Evolutionary conservation across 352 stramenopile genomes (phyloP).

Genomic region (Pythium grandisporangium): DNA sequence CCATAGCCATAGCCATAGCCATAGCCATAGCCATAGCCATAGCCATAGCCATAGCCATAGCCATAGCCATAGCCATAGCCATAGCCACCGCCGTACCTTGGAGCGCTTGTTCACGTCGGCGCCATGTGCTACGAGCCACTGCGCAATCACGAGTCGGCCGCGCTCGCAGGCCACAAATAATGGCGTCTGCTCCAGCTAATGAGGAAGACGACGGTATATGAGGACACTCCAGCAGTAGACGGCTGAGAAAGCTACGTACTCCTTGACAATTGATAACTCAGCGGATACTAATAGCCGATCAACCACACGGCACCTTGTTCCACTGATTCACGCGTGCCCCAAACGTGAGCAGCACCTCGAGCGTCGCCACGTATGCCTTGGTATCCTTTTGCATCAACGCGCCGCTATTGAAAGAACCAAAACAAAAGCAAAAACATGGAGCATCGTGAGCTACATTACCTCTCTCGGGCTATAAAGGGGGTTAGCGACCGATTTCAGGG

Average conservation of each 20-base stretch:
- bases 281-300: not conserved
- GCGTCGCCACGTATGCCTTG: slow-evolving; percentile 41
- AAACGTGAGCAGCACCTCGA: slow-evolving; percentile 41
- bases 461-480: too few species aligned
- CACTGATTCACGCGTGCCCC: slow-evolving; percentile 39
- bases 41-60: not conserved
- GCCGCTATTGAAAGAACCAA: not conserved
- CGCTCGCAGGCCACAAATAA: slow-evolving; percentile 47
- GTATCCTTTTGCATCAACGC: slow-evolving; percentile 16
- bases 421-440: slow-evolving; percentile 1
- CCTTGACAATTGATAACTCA: not conserved
- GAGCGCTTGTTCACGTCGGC: slow-evolving; percentile 38
- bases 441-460: too few species aligned
- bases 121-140: slow-evolving; percentile 42
- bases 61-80: not conserved
- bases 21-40: not conserved
- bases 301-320: slow-evolving; percentile 23
- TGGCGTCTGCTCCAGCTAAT: slow-evolving; percentile 45
- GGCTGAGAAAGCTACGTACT: too few species aligned
- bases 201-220: too few species aligned
- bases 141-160: slow-evolving; percentile 22
- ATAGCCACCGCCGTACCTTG: slow-evolving; percentile 20
- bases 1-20: too few species aligned
- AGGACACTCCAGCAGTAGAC: too few species aligned
- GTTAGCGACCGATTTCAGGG: too few species aligned